phyloP scores from a whole-genome alignment of 345 rosid species.

The Gossypium sturtianum region DNA sequence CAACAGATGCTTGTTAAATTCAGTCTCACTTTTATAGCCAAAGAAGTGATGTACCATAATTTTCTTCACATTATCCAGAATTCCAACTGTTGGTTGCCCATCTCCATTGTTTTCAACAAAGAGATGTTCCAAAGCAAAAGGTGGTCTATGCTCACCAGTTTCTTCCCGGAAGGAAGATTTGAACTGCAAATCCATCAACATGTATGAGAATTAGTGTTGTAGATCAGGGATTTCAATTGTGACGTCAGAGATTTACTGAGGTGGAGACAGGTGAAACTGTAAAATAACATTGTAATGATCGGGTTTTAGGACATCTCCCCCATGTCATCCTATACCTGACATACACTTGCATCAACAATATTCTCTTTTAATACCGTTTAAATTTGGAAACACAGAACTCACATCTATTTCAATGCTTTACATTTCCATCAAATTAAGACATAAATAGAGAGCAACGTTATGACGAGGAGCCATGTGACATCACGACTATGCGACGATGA shows the following conservation, averaged over 20 bases:
- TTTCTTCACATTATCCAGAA: background rate
- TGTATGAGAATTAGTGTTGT: background rate
- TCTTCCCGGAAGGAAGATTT: background rate
- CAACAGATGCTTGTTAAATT: constrained; percentile 5
- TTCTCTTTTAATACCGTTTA: too few relatives aligned
- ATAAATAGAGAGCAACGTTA: background rate
- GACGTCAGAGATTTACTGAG: background rate
- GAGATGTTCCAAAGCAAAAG: background rate
- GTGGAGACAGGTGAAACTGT: too few relatives aligned
- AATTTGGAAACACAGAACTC: background rate
- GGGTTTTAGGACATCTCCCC: too few relatives aligned
- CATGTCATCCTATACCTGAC: too few relatives aligned
- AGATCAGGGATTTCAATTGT: background rate
- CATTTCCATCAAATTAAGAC: background rate
- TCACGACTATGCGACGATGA: too few relatives aligned
- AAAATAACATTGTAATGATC: background rate
- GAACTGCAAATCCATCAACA: constrained; percentile 2
- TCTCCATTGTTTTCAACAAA: constrained; percentile 3
- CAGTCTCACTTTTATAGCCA: constrained; percentile 14
- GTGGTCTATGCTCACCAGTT: background rate
- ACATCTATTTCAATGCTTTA: background rate
- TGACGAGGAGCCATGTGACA: too few relatives aligned
- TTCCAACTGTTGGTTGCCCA: background rate
- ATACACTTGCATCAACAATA: too few relatives aligned
- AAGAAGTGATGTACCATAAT: constrained; percentile 1